Conservation (phyloP, 2,329 filamentous ascomycete species). For the Aschersonia sp. region DNA sequence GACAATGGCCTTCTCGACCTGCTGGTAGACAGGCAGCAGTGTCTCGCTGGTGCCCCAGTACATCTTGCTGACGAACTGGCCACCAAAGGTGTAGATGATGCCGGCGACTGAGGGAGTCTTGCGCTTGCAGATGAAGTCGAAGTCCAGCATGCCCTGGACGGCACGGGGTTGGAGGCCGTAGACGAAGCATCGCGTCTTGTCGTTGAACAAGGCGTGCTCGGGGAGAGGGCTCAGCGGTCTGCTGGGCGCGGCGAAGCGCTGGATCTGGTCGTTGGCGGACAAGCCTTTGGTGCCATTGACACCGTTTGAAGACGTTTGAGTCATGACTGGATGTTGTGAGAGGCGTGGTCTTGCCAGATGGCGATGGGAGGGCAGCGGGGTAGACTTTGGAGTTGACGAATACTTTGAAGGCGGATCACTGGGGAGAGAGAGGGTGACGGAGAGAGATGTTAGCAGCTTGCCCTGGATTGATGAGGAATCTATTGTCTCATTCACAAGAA, state of each 20-base stretch:
- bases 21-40: conserved; percentile 94
- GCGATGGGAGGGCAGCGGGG: background rate
- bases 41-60: conserved; percentile 99
- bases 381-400: too few species aligned
- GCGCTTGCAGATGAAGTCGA: conserved; percentile 99
- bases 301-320: conserved; percentile 31
- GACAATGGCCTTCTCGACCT: conserved; percentile 76
- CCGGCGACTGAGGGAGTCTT: conserved; percentile 89
- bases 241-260: conserved; percentile 86
- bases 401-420: too few species aligned
- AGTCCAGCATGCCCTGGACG: conserved; percentile 90
- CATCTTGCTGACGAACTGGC: conserved; percentile 99
- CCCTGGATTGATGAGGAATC: too few species aligned
- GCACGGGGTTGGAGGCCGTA: conserved; percentile 96
- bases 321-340: conserved; percentile 25
- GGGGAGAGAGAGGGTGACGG: too few species aligned
- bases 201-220: conserved; percentile 87
- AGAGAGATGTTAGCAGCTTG: too few species aligned
- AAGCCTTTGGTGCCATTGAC: conserved; percentile 36
- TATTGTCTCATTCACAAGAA: background rate
- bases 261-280: conserved; percentile 97
- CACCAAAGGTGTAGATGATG: conserved; percentile 99
- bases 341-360: background rate
- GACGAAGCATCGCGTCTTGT: conserved; percentile 99
- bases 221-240: conserved; percentile 80